phyloP scores from a whole-genome alignment of 2,329 filamentous ascomycete species.

The Pseudopithomyces chartarum region DNA sequence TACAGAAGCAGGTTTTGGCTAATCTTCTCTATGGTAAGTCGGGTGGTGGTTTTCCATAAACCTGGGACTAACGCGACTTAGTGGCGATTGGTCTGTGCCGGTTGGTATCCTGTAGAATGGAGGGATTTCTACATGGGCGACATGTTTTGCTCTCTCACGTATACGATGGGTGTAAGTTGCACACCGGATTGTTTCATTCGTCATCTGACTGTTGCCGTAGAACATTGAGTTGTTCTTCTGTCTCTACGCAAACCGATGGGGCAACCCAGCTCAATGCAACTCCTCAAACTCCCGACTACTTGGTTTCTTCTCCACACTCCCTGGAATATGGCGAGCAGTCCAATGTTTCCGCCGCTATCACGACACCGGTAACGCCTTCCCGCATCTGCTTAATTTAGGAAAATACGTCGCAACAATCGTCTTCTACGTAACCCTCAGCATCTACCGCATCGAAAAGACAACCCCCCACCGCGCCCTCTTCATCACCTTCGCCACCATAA shows the following conservation, averaged over 20 bases:
- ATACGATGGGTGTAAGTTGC: conserved; percentile 76
- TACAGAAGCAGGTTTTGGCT: conserved; percentile 83
- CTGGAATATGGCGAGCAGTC: conserved; percentile 85
- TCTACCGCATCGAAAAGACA: conserved; percentile 76
- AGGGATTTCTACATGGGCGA: conserved; percentile 66
- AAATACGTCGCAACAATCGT: conserved; percentile 89
- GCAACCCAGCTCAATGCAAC: conserved; percentile 76
- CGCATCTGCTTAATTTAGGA: conserved; percentile 87
- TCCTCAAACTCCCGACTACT: conserved; percentile 81
- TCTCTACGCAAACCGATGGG: conserved; percentile 81
- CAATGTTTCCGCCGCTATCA: conserved; percentile 90
- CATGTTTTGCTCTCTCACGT: conserved; percentile 95
- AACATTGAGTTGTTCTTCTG: conserved; percentile 96
- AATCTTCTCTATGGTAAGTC: conserved; percentile 80
- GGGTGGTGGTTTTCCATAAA: not conserved
- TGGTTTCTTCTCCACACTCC: conserved; percentile 83
- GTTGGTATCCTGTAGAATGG: conserved; percentile 2
- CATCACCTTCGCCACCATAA: conserved; percentile 79
- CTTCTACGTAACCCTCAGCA: conserved; percentile 75
- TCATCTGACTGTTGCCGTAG: conserved; percentile 38
- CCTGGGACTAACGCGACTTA: conserved; percentile 49
- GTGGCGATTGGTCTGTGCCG: conserved; percentile 68
- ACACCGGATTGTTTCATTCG: not conserved
- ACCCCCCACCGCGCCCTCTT: conserved; percentile 70
- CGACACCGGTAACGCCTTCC: conserved; percentile 86